Conservation (phyloP, 768 basidiomycete species). For the Cystofilobasidium bisporidii region DNA sequence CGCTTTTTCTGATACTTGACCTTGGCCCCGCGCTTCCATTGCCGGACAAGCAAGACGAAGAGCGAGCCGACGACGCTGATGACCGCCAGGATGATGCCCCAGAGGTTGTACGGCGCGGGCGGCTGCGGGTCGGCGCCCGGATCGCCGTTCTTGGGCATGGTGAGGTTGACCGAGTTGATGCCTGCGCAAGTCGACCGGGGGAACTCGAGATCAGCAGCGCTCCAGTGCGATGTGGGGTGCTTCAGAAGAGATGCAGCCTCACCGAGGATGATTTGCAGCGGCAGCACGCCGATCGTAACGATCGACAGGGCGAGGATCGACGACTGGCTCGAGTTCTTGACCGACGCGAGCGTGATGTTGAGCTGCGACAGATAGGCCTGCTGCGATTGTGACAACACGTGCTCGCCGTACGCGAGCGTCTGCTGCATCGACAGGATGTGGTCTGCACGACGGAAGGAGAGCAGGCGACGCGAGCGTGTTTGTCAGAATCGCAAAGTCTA, state of each 20-base stretch:
- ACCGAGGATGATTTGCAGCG: slow-evolving; percentile 49
- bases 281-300: slow-evolving; percentile 59
- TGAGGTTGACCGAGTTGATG: slow-evolving; percentile 61
- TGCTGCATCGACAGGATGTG: slow-evolving; percentile 83
- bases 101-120: slow-evolving; percentile 46
- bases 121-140: slow-evolving; percentile 32
- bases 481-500: neutral
- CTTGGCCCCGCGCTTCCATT: slow-evolving; percentile 17
- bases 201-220: neutral
- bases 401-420: slow-evolving; percentile 73
- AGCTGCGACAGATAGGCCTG: slow-evolving; percentile 76
- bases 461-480: neutral
- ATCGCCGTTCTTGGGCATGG: slow-evolving; percentile 51
- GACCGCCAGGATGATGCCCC: slow-evolving; percentile 49
- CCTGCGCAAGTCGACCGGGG: slow-evolving; percentile 30
- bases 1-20: neutral
- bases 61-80: neutral
- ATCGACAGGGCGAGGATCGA: slow-evolving; percentile 57
- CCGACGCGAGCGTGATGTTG: slow-evolving; percentile 51
- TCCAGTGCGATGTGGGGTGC: no score
- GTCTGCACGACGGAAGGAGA: slow-evolving; percentile 46
- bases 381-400: slow-evolving; percentile 75
- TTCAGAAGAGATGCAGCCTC: slow-evolving; percentile 28
- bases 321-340: slow-evolving; percentile 57
- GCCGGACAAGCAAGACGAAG: neutral